These are phyloP conservation scores for Dalbergia oliveri DNA, from an alignment of 306 rosid genomes.

Conservation along the genomic window DNA sequence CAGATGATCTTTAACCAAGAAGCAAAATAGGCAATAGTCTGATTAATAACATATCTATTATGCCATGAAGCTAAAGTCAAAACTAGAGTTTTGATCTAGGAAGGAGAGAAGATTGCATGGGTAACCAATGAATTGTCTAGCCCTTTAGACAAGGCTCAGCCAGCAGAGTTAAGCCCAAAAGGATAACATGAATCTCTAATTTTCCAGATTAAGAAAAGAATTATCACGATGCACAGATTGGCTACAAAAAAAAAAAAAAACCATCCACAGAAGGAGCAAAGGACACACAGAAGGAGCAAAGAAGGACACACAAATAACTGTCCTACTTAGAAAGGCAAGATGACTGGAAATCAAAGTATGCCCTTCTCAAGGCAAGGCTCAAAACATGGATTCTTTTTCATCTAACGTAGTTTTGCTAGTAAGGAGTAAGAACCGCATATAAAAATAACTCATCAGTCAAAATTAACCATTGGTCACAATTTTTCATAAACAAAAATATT, in stretches of 20 bases:
- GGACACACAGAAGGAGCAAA: constrained; percentile 8
- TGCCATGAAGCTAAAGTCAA: constrained; percentile 14
- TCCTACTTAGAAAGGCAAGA: constrained; percentile 6
- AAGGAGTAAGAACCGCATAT: too few species aligned
- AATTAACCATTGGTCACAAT: not conserved
- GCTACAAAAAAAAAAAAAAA: not conserved
- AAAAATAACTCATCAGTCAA: not conserved
- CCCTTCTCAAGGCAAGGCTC: not conserved
- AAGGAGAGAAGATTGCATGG: constrained; percentile 7
- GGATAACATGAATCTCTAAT: constrained; percentile 14
- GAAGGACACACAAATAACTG: constrained; percentile 10
- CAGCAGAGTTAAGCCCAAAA: constrained; percentile 12
- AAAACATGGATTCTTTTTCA: not conserved
- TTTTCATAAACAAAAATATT: not conserved
- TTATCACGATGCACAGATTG: not conserved
- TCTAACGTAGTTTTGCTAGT: too few species aligned
- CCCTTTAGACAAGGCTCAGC: constrained; percentile 2
- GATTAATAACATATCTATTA: constrained; percentile 10
- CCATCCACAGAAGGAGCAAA: not conserved
- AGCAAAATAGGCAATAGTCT: constrained; percentile 17
- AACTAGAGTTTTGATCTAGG: constrained; percentile 30
- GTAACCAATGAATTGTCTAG: constrained; percentile 20
- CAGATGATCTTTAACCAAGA: constrained; percentile 22
- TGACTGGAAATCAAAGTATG: not conserved
- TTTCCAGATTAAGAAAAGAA: constrained; percentile 9